Base-by-base conservation (phyloP, 768 basidiomycete genomes). In the Lentinula detonsa region DNA sequence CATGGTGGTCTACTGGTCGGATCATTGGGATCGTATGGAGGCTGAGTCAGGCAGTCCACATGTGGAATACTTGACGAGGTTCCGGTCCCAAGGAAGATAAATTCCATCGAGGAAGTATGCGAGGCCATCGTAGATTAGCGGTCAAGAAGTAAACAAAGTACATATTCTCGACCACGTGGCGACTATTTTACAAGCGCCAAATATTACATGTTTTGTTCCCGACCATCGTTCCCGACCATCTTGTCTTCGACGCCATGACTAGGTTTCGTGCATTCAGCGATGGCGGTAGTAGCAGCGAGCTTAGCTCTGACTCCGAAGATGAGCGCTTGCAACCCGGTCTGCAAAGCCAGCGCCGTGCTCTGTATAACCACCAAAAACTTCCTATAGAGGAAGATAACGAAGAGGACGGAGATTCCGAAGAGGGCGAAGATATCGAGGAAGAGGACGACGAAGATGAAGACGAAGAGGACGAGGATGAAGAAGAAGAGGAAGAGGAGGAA, bases 51-150 rank as follows among this genome's bases (percentile, higher is more conserved):
- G 72, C 94, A 97, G 64, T 80, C 80, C 54, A 87, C 69, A 52
- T 83, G 76, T 15, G 91, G 92, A 13, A 94, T 63, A 63, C 85
- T 84, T 33, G 84, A 84, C 8, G 91, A 93, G 33, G 87, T 88
- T 55, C 91, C 92, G 40, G 91, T 94, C 57, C 92, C 92, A 34
- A 93, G 82, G 70, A 93, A 90, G 61, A 94, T 85, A 65, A 92
- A 73, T 69, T 93, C 90, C 58, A 79, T 72, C 23, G 50, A 18
- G 5, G 49, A 5, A 50, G 1, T 3, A 31, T 23, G 23, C 8
- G 50, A 33, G 34, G 34, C 16, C 23, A 13, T 34, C 8, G 33
- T 51, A 15, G 45, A 18, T 51, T 7, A 7, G 11, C 5, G 11
- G 31, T 35, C 16, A 13, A 16, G 11, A 51, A 51, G 2, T 4